These are phyloP conservation scores for Ogataea methylovora DNA, from an alignment of 805 yeast genomes.

Conservation along the genomic window DNA sequence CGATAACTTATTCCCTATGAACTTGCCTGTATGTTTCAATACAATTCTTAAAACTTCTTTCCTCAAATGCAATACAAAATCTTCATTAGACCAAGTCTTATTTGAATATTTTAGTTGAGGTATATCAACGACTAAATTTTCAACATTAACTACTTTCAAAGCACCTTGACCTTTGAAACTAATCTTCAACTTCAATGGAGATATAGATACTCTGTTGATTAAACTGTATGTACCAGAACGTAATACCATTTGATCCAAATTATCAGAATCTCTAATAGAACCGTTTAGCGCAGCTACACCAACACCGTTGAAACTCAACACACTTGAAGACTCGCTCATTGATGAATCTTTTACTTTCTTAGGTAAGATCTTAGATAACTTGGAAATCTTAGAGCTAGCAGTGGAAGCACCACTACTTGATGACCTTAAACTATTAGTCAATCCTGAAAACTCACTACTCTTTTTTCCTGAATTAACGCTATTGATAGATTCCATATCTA, in stretches of 20 bases:
- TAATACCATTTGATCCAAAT: conserved; percentile 31
- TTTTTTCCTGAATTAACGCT: not conserved
- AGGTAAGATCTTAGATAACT: not conserved
- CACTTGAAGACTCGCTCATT: not conserved
- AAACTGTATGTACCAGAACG: conserved; percentile 37
- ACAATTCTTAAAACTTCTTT: conserved; percentile 51
- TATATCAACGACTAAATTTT: conserved; percentile 56
- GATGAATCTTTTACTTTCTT: not conserved
- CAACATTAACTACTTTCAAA: conserved; percentile 64
- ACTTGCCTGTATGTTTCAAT: conserved; percentile 63
- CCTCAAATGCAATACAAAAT: conserved; percentile 53
- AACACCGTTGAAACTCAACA: too few species aligned
- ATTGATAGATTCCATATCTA: not conserved
- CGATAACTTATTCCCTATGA: conserved; percentile 66
- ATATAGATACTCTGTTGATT: conserved; percentile 24
- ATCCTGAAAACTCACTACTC: not conserved
- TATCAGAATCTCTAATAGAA: conserved; percentile 25
- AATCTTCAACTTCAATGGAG: conserved; percentile 36
- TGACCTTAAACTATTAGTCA: not conserved
- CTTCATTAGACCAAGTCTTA: conserved; percentile 67
- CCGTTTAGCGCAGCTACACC: too few species aligned
- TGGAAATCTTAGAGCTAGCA: not conserved
- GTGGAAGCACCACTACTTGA: not conserved
- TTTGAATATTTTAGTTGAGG: conserved; percentile 56
- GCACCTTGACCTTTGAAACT: conserved; percentile 77